Evolutionary conservation across 192 early-diverging fungal genomes (phyloP).

Genomic region (Obelidium mucronatum): DNA sequence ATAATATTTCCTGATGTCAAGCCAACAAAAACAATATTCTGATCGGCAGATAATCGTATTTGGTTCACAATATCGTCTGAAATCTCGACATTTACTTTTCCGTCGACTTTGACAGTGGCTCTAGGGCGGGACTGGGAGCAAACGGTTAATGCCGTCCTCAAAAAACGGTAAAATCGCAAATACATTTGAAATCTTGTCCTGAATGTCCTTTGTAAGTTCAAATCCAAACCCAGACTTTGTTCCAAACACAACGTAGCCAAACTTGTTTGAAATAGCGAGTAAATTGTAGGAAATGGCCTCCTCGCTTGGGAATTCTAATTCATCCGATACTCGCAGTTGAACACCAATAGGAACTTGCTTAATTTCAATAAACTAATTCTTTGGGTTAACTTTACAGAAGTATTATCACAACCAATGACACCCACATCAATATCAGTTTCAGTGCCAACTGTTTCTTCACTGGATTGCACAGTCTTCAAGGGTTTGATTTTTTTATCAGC

Average conservation of each 20-base stretch:
- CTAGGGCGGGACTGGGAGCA: not conserved
- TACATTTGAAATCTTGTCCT: not conserved
- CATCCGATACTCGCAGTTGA: slow-evolving; percentile 1
- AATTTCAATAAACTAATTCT: not conserved
- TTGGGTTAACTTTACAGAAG: not conserved
- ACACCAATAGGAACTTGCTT: slow-evolving; percentile 6
- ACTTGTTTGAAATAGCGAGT: slow-evolving; percentile 34
- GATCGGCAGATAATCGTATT: slow-evolving; percentile 15
- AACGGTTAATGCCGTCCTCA: not conserved
- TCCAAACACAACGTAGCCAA: slow-evolving; percentile 33
- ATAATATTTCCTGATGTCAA: slow-evolving; percentile 1
- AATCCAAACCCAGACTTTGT: slow-evolving; percentile 31
- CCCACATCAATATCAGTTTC: not conserved
- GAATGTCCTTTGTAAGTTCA: slow-evolving; percentile 22
- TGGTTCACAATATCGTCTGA: slow-evolving; percentile 17
- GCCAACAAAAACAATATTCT: slow-evolving; percentile 14
- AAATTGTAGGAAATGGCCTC: slow-evolving; percentile 15
- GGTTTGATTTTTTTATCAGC: no score
- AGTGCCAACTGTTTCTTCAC: not conserved
- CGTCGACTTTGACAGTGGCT: not conserved
- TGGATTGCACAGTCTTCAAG: not conserved
- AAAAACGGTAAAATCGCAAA: not conserved
- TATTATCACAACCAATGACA: not conserved
- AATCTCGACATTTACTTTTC: not conserved
- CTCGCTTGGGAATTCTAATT: not conserved